Evolutionary conservation across 148 eudicot species (phyloP).

Genomic region (Fallopia convolvulus): DNA sequence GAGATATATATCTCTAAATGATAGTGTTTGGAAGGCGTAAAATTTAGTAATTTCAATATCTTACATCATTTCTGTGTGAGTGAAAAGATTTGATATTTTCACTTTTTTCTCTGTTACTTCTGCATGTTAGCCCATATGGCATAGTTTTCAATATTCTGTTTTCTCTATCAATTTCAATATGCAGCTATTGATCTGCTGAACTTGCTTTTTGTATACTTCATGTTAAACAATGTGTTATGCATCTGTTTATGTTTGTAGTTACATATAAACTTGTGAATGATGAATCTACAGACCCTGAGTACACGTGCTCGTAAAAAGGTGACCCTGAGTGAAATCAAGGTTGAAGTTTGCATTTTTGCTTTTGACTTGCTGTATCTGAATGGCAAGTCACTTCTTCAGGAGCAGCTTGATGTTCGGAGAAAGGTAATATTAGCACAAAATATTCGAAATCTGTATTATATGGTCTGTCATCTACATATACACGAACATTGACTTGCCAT

Average conservation of each 20-base stretch:
- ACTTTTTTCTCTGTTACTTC: background rate
- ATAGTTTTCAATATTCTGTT: background rate
- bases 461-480: background rate
- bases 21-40: background rate
- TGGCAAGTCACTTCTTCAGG: constrained; percentile 82
- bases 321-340: constrained; percentile 68
- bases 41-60: background rate
- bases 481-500: background rate
- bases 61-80: background rate
- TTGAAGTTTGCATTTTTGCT: constrained; percentile 84
- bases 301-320: constrained; percentile 98
- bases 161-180: background rate
- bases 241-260: background rate
- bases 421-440: constrained; percentile 23
- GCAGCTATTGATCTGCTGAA: background rate
- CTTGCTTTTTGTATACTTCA: background rate
- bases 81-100: background rate
- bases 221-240: background rate
- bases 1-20: background rate
- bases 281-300: constrained; percentile 47
- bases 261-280: background rate
- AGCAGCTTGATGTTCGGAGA: constrained; percentile 80
- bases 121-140: background rate
- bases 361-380: constrained; percentile 81
- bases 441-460: background rate